A percentile compares a stretch with the other conserved stretches of the same genome.
These are phyloP conservation scores for Coniochaeta sp. DNA, from an alignment of 2,329 filamentous ascomycete species.

Conservation along the genomic window DNA sequence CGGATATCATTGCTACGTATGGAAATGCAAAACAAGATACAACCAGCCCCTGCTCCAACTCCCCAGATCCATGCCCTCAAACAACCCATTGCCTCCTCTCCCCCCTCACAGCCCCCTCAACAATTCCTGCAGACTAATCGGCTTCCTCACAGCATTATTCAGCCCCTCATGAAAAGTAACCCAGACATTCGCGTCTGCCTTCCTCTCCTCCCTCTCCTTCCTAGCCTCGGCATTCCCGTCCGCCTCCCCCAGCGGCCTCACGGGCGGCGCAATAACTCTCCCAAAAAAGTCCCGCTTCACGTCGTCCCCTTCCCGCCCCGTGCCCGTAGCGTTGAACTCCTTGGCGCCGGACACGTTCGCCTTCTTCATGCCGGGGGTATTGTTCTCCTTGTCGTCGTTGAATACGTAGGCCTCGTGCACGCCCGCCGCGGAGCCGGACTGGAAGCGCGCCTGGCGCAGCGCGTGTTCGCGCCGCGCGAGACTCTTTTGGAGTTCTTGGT, in stretches of 20 bases:
- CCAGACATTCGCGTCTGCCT: constrained; percentile 63
- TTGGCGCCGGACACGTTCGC: constrained; percentile 20
- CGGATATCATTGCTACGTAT: too few species aligned
- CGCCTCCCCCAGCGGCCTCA: constrained; percentile 28
- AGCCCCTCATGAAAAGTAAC: constrained; percentile 85
- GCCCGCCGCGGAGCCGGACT: constrained; percentile 36
- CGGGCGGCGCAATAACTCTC: constrained; percentile 47
- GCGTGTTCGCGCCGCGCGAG: constrained; percentile 59
- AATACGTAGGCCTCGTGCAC: constrained; percentile 15
- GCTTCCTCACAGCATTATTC: constrained; percentile 87
- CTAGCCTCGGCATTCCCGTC: constrained; percentile 27
- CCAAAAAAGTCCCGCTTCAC: constrained; percentile 84
- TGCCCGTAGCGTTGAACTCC: constrained; percentile 21
- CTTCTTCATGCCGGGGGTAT: constrained; percentile 7
- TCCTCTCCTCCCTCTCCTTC: constrained; percentile 23
- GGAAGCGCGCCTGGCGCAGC: constrained; percentile 58
- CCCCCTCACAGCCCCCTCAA: constrained; percentile 52
- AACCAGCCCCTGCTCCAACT: too few species aligned
- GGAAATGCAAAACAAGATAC: too few species aligned
- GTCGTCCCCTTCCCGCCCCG: constrained; percentile 20
- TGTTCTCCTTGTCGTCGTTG: constrained; percentile 34
- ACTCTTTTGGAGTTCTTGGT: constrained; percentile 79
- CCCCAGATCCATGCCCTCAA: too few species aligned
- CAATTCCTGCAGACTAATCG: constrained; percentile 74
- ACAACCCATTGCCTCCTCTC: neutral